Evolutionary conservation across 805 yeast species (phyloP).

Genomic region (Tetrapisispora phaffii): DNA sequence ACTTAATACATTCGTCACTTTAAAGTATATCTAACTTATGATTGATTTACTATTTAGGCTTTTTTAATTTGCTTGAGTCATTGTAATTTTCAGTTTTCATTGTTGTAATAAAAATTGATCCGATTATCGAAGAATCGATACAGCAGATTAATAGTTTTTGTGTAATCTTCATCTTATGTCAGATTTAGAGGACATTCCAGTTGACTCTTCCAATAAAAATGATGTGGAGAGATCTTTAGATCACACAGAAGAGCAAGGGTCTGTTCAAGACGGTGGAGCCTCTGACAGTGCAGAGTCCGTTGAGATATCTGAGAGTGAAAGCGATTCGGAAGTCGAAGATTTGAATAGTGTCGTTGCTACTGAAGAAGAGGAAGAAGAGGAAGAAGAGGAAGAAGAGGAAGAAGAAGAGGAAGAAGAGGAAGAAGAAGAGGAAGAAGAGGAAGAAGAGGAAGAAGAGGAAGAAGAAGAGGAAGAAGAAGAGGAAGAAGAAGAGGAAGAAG

Average conservation of each 20-base stretch:
- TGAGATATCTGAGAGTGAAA: background rate
- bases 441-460: slow-evolving; percentile 4
- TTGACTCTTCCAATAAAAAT: background rate
- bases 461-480: slow-evolving; percentile 1
- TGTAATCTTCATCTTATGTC: background rate
- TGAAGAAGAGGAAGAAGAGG: slow-evolving; percentile 3
- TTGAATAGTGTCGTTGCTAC: slow-evolving; percentile 7
- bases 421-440: slow-evolving; percentile 14
- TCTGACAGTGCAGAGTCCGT: background rate
- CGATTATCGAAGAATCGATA: background rate
- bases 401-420: slow-evolving; percentile 12
- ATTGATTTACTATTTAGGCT: no score
- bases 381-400: slow-evolving; percentile 9
- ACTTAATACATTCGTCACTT: no score
- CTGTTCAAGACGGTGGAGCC: background rate
- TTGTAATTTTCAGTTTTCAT: background rate
- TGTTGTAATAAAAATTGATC: no score
- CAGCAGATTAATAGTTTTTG: background rate
- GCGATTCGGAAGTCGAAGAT: slow-evolving; percentile 6
- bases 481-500: background rate
- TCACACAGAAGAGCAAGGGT: background rate
- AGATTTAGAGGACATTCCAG: background rate
- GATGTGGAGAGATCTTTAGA: background rate
- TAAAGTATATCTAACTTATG: no score
- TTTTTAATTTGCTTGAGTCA: background rate